Percentiles rank a stretch among this genome's conserved stretches.
Conservation (phyloP, 2,329 filamentous ascomycete genomes). For the Chaetomiaceae sp. region DNA sequence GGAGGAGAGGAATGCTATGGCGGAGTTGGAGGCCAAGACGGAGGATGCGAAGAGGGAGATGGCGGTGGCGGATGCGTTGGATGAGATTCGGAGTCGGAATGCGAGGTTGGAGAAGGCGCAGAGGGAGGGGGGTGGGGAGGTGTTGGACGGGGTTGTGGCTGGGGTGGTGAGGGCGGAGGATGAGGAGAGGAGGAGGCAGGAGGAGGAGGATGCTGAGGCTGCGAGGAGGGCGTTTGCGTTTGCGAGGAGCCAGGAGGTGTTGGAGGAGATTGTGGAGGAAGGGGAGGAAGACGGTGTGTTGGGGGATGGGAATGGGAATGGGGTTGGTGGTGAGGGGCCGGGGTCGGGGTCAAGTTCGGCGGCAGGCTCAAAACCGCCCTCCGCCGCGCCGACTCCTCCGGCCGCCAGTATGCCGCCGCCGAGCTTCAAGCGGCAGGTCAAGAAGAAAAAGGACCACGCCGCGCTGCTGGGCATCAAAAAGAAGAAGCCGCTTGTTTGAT, state of each 20-base stretch:
- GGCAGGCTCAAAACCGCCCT: slow-evolving; percentile 9
- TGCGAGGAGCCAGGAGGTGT: slow-evolving; percentile 45
- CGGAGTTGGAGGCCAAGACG: slow-evolving; percentile 89
- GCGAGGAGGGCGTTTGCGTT: slow-evolving; percentile 72
- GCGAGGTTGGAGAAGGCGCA: slow-evolving; percentile 76
- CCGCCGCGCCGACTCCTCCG: slow-evolving; percentile 28
- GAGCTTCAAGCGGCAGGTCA: slow-evolving; percentile 69
- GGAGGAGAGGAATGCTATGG: slow-evolving; percentile 86
- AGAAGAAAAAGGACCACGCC: slow-evolving; percentile 80
- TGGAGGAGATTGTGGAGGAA: slow-evolving; percentile 47
- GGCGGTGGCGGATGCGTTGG: slow-evolving; percentile 90
- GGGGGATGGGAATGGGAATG: slow-evolving; percentile 11
- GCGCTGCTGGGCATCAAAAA: slow-evolving; percentile 82
- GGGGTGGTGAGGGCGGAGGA: slow-evolving; percentile 51
- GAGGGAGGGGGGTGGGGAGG: slow-evolving; percentile 61
- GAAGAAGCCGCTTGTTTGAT: slow-evolving; percentile 57
- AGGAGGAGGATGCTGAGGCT: slow-evolving; percentile 77
- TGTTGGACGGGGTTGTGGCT: slow-evolving; percentile 49
- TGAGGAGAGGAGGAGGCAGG: slow-evolving; percentile 59
- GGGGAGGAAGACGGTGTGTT: slow-evolving; percentile 26
- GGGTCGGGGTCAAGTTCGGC: slow-evolving; percentile 31
- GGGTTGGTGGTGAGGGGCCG: slow-evolving; percentile 19
- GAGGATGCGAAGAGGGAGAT: slow-evolving; percentile 91
- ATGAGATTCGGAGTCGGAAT: slow-evolving; percentile 90
- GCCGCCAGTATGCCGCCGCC: slow-evolving; percentile 41